A percentile compares a stretch with the other conserved stretches of the same genome.
These are phyloP conservation scores for Colletotrichum orchidophilum DNA, from an alignment of 2,329 filamentous ascomycete genomes.

Conservation along the genomic window DNA sequence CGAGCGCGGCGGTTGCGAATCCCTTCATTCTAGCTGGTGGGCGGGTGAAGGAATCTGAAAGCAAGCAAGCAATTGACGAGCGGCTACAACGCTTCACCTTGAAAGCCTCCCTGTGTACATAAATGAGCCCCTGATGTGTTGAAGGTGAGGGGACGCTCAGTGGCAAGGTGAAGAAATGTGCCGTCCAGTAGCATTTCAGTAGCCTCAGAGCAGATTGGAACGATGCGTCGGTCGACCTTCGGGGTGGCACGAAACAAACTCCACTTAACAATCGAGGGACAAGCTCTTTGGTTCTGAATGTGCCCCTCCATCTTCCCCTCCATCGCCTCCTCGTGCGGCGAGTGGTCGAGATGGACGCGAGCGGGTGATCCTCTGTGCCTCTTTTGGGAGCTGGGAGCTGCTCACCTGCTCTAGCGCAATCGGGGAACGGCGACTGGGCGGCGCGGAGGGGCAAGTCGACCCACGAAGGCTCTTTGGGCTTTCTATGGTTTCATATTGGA, in stretches of 20 bases:
- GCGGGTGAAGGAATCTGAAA: neutral
- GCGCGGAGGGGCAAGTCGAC: neutral
- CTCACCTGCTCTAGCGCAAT: slow-evolving; percentile 22
- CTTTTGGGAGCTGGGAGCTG: slow-evolving; percentile 9
- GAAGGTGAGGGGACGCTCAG: neutral
- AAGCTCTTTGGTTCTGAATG: neutral
- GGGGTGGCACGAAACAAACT: neutral
- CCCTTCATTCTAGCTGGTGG: slow-evolving; percentile 14
- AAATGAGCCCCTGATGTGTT: neutral
- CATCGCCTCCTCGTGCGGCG: neutral
- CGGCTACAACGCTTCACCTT: neutral
- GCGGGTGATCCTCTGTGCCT: slow-evolving; percentile 6
- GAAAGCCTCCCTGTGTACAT: neutral
- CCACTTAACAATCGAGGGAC: slow-evolving; percentile 13
- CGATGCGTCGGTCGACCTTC: neutral
- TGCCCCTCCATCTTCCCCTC: neutral
- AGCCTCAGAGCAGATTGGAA: neutral
- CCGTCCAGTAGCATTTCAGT: neutral
- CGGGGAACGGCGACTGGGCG: neutral
- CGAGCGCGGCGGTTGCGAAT: slow-evolving; percentile 5
- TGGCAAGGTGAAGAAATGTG: slow-evolving; percentile 1
- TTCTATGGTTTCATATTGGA: neutral
- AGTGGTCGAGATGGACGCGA: slow-evolving; percentile 25
- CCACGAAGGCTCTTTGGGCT: neutral
- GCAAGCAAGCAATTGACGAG: neutral